Base-by-base conservation (phyloP, 2,329 filamentous ascomycete species). In the Fusarium sambucinum region DNA sequence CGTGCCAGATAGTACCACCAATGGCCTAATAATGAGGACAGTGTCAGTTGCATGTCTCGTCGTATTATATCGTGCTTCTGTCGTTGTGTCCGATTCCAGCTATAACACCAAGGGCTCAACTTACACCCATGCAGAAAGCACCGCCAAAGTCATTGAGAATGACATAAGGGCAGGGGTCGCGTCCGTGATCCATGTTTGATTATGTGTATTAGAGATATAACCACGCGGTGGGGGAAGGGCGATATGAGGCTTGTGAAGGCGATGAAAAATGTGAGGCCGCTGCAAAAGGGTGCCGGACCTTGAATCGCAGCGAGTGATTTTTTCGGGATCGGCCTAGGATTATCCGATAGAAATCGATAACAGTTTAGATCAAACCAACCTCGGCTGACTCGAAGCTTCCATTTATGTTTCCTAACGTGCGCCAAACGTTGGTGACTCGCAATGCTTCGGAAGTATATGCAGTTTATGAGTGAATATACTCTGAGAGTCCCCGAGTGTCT, bases 151-250 rank as follows among this genome's bases (percentile, higher is more conserved):
- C 96, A 82, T 94, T 97, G 73, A 98, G 87, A 71, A 96, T 92
- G 77, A 98, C 94, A 90, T 91, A 98, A 58, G 96, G 96, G 83
- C 96, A 98, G 68, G 96, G 96, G 82, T 98, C 96, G 84, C 96
- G 89, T 69, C 92, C 92, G 86, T 98, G 96, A 89, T 99, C 95
- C 92, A 97, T 96, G 54, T 71, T 60, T 54, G 40, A 51, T 55
- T 63, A 51, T 62, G 50, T 38, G 40, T 58, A 42, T 60, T 62
- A 54, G 40, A 45, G 51, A 37, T 23, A 46, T 51, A 19, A 41
- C 47, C 23, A n/a, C n/a, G 33, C 33, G 35, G 54, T 16, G 35
- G 54, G 35, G 55, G 45, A 21, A 56, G 19, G 37, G 52, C 44
- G 50, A 48, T 32, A 38, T 40, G 60, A 62, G 69, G 63, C 55